Evolutionary conservation across 23 red algal species (phyloP), one percentile per base, ranked within the genome.

Genomic region (Cyanidioschyzon merolae): DNA sequence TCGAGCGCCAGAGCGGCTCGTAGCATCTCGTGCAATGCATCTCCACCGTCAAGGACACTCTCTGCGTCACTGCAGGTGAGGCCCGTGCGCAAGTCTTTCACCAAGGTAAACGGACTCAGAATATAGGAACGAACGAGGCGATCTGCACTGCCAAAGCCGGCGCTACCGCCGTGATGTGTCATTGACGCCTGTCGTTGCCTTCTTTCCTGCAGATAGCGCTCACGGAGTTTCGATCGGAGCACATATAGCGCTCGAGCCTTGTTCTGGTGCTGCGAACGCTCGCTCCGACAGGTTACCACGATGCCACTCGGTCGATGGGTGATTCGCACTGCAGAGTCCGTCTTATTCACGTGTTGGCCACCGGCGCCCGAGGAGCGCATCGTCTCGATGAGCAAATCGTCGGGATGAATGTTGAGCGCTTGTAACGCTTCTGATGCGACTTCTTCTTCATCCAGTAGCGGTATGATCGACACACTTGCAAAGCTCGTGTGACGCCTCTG

Each of bases 331-430:
- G 92, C 92, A 7, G 80, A 83, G 25, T 91, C 88, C 0, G 92
- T 90, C 68, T 88, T 96, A 57, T 96, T 96, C 18, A 96, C 92
- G 74, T 90, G 87, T 59, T 96, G 92, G 2, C 92, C 92, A 15
- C 92, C 92, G 15, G 92, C 83, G 2, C 92, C 92, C 39, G 82
- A 88, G 30, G 92, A 82, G 2, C 92, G 87, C 30, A 84, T 90
- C 16, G 85, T 84, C 39, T 96, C 90, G 37, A 95, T 57, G 38
- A 67, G 37, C 24, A 95, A 58, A 0, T 89, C 83, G 38, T 90
- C 88, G 31, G 85, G 50, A 15, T 7, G 21, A 1, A 40, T 34
- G 26, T 51, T 58, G 35, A 37, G 39, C 34, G 86, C 71, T n/a
- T 21, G 58, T 26, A 41, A 25, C 2, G 25, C 37, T n/a, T 36